Conservation (phyloP, 192 early-diverging fungal genomes). For the Spinellus fusiger region DNA sequence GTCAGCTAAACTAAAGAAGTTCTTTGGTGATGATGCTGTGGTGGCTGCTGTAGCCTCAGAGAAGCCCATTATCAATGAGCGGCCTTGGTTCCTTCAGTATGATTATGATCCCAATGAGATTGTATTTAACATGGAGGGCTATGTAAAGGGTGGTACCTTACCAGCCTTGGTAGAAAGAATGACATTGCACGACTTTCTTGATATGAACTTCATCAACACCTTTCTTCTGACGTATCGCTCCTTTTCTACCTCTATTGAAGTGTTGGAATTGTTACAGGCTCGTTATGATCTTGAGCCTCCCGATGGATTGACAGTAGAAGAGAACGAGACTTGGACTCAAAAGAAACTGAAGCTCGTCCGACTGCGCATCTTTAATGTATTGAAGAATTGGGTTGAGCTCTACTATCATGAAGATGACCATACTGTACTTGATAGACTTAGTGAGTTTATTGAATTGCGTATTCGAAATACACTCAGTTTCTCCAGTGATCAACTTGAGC, state of each 20-base stretch:
- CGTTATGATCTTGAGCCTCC: slow-evolving; percentile 77
- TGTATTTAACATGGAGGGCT: slow-evolving; percentile 68
- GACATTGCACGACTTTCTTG: slow-evolving; percentile 69
- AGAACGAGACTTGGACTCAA: slow-evolving; percentile 74
- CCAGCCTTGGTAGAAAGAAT: slow-evolving; percentile 73
- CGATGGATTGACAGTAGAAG: slow-evolving; percentile 49
- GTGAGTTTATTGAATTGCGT: slow-evolving; percentile 11
- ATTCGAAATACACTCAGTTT: slow-evolving; percentile 24
- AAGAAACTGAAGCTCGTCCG: slow-evolving; percentile 83
- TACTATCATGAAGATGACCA: slow-evolving; percentile 75
- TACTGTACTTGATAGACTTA: slow-evolving; percentile 24
- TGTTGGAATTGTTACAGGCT: slow-evolving; percentile 66
- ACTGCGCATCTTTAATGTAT: slow-evolving; percentile 84
- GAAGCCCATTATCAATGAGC: slow-evolving; percentile 17
- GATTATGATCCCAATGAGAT: slow-evolving; percentile 64
- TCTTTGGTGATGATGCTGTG: slow-evolving; percentile 53
- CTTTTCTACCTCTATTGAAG: slow-evolving; percentile 72
- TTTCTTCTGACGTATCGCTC: slow-evolving; percentile 92
- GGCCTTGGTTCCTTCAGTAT: slow-evolving; percentile 62
- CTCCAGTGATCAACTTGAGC: slow-evolving; percentile 19
- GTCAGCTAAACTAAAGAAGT: slow-evolving; percentile 47
- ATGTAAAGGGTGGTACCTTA: slow-evolving; percentile 78
- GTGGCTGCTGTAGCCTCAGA: background rate
- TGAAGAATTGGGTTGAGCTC: slow-evolving; percentile 92
- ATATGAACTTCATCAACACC: slow-evolving; percentile 67